A percentile compares a stretch with the other conserved stretches of the same genome.
Evolutionary conservation across 306 rosid genomes (phyloP).

Genomic region (Gillenia trifoliata): DNA sequence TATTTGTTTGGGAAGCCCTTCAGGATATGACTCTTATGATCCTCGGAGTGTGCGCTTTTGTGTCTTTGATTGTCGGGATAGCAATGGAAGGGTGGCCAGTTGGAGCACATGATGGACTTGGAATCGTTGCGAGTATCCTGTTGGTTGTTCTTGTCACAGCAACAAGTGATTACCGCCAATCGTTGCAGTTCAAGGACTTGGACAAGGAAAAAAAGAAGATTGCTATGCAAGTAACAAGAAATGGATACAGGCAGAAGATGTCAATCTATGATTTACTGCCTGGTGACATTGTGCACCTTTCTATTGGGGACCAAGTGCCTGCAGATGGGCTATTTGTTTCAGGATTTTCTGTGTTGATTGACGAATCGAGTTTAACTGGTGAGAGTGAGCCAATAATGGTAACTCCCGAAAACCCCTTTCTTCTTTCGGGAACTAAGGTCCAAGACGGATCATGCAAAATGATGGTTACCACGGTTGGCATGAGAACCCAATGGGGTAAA

Average conservation of each 20-base stretch:
- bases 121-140: conserved; percentile 89
- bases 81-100: conserved; percentile 90
- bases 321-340: conserved; percentile 87
- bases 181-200: conserved; percentile 87
- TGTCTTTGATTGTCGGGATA: conserved; percentile 79
- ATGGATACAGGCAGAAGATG: conserved; percentile 84
- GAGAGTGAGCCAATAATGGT: conserved; percentile 94
- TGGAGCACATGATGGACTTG: conserved; percentile 96
- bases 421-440: conserved; percentile 91
- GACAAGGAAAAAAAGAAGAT: conserved; percentile 97
- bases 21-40: conserved; percentile 98
- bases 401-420: conserved; percentile 63
- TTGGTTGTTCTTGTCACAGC: conserved; percentile 94
- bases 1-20: conserved; percentile 97
- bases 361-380: conserved; percentile 93
- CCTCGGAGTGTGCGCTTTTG: conserved; percentile 81
- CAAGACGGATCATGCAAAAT: conserved; percentile 95
- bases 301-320: conserved; percentile 92
- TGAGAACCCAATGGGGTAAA: conserved; percentile 99
- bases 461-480: conserved; percentile 89
- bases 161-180: conserved; percentile 89
- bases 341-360: conserved; percentile 78
- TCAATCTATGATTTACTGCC: conserved; percentile 90
- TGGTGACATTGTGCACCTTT: conserved; percentile 87
- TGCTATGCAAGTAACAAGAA: conserved; percentile 83